Base-by-base conservation (phyloP, 2,329 filamentous ascomycete genomes). In the Bisporella sp. region DNA sequence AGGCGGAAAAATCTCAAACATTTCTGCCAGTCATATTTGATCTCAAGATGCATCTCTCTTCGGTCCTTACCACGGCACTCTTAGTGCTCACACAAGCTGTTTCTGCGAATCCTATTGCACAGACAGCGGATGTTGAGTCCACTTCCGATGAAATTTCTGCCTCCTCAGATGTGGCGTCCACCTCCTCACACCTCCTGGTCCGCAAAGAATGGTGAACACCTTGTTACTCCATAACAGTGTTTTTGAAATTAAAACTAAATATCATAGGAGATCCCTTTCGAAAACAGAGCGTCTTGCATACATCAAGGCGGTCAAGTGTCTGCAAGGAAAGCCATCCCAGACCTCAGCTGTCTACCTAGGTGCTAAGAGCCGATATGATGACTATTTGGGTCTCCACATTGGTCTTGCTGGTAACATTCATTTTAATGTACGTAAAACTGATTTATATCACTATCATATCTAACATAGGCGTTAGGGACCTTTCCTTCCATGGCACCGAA, bases 221-320 rank as follows among this genome's bases (percentile, higher is more conserved):
- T 41, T 43, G 31, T 12, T 28, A 31, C 31, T 12, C 32, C 28
- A 30, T 29, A 13, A 47, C 9, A 31, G 11, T 33, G 31, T 46
- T n/a, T 35, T 32, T 31, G 35, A 9, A 21, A 5, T 37, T 47
- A 29, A 41, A 41, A 31, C 41, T 41, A 21, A 21, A 21, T 21
- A 28, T 31, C 28, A 13, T 29, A 51, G 49, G 49, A 43, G 49
- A 51, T 44, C 40, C 11, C 49, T 51, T n/a, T 31, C 39, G 4
- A 51, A 51, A 28, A 6, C 5, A 13, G n/a, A 51, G 30, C 44
- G 42, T 28, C 21, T 51, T n/a, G 40, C 28, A 13, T 51, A 39
- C 31, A 51, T 51, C n/a, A 30, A 40, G 21, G 39, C 49, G 5
- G 35, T 51, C 39, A 51, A 51, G 35, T 51, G 49, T 47, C 43